phyloP scores from a whole-genome alignment of 257 asterid genomes.

The Solanum virginianum region DNA sequence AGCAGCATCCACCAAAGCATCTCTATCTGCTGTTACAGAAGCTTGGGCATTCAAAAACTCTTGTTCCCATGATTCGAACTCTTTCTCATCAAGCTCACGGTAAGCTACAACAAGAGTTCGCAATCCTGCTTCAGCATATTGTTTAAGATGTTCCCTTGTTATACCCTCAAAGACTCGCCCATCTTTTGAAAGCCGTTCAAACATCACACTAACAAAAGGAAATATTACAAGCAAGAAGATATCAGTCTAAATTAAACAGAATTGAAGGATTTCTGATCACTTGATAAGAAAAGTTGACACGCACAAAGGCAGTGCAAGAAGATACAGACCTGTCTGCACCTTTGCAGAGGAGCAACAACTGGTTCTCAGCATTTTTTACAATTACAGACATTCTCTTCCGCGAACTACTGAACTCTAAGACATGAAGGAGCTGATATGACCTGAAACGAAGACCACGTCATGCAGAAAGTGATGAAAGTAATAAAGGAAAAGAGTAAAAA shows the following conservation, averaged over 20 bases:
- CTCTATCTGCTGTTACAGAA: constrained; percentile 60
- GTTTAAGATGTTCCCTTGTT: constrained; percentile 61
- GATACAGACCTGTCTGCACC: constrained; percentile 83
- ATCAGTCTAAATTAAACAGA: not conserved
- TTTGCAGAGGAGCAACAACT: constrained; percentile 77
- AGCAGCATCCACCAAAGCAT: constrained; percentile 59
- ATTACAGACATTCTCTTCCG: constrained; percentile 95
- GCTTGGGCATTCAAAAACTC: constrained; percentile 63
- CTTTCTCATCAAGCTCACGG: constrained; percentile 70
- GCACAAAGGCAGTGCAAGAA: not conserved
- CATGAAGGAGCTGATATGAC: constrained; percentile 64
- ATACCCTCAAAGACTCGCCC: constrained; percentile 26
- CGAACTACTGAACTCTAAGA: constrained; percentile 89
- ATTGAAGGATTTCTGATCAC: not conserved
- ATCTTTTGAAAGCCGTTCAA: constrained; percentile 57
- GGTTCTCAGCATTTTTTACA: constrained; percentile 50
- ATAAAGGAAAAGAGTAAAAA: not conserved
- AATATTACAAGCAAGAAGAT: constrained; percentile 1
- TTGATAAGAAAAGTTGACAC: not conserved
- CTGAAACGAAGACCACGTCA: constrained; percentile 34
- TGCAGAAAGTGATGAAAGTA: not conserved
- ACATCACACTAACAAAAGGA: constrained; percentile 59
- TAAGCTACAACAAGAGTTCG: constrained; percentile 78
- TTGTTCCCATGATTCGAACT: constrained; percentile 59
- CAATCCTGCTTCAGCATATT: constrained; percentile 84